Evolutionary conservation across 805 yeast genomes (phyloP).

Genomic region (Tanozyma kutaoensis): DNA sequence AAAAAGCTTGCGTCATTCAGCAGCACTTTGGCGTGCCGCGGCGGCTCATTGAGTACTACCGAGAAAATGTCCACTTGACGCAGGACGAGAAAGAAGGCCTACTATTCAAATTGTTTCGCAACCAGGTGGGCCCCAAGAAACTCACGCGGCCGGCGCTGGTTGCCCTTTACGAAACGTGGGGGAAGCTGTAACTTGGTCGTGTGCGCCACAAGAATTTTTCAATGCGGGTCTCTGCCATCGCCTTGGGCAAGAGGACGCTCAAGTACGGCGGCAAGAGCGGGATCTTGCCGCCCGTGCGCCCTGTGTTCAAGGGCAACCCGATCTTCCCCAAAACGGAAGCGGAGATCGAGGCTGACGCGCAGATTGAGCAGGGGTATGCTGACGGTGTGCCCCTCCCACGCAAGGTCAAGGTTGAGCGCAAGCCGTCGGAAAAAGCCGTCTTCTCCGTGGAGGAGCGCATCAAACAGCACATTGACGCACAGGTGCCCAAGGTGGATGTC

Average conservation of each 20-base stretch:
- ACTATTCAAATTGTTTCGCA: slow-evolving; percentile 15
- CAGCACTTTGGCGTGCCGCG: slow-evolving; percentile 57
- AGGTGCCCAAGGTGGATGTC: slow-evolving; percentile 21
- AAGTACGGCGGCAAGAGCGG: slow-evolving; percentile 64
- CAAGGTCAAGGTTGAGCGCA: slow-evolving; percentile 35
- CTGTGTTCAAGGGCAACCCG: slow-evolving; percentile 55
- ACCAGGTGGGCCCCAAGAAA: slow-evolving; percentile 37
- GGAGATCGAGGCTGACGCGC: slow-evolving; percentile 26
- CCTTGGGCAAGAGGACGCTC: slow-evolving; percentile 36
- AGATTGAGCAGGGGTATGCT: slow-evolving; percentile 53
- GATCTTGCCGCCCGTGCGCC: slow-evolving; percentile 65
- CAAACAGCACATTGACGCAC: slow-evolving; percentile 34
- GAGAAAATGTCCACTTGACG: slow-evolving; percentile 6
- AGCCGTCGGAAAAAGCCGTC: slow-evolving; percentile 37
- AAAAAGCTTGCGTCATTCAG: slow-evolving; percentile 75
- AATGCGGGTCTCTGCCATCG: no score
- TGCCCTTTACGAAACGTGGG: slow-evolving; percentile 47
- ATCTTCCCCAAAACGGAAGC: slow-evolving; percentile 34
- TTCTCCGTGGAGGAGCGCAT: slow-evolving; percentile 51
- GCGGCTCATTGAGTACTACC: slow-evolving; percentile 36
- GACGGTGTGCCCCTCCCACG: slow-evolving; percentile 56
- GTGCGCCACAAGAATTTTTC: no score
- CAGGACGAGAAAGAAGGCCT: slow-evolving; percentile 16
- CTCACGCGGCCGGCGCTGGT: slow-evolving; percentile 39
- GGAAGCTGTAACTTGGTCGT: slow-evolving; percentile 9